A percentile compares a stretch with the other conserved stretches of the same genome.
Conservation (phyloP, 495 filamentous ascomycete species). For the Chaetomium fimeti region DNA sequence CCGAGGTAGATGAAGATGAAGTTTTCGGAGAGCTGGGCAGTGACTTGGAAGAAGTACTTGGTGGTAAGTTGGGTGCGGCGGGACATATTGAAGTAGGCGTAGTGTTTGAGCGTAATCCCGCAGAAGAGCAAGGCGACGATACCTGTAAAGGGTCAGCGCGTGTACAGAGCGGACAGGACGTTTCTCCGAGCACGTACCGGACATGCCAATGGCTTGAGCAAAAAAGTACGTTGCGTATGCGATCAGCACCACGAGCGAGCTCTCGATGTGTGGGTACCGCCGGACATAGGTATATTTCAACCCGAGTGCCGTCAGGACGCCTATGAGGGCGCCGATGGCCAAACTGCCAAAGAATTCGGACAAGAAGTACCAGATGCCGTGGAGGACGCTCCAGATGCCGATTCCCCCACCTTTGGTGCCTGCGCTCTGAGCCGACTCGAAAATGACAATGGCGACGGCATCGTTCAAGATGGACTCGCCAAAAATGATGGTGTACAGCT, state of each 20-base stretch:
- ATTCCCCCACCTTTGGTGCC: slow-evolving; percentile 59
- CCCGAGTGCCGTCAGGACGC: slow-evolving; percentile 78
- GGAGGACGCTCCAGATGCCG: slow-evolving; percentile 73
- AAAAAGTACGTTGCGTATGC: slow-evolving; percentile 98
- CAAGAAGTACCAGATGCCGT: slow-evolving; percentile 92
- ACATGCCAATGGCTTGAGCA: slow-evolving; percentile 89
- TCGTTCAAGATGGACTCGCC: slow-evolving; percentile 98
- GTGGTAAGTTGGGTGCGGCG: slow-evolving; percentile 95
- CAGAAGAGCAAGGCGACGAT: slow-evolving; percentile 97
- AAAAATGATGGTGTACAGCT: slow-evolving; percentile 97
- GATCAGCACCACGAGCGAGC: slow-evolving; percentile 87
- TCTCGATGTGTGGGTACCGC: slow-evolving; percentile 93
- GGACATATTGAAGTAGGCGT: slow-evolving; percentile 99
- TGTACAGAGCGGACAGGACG: background rate
- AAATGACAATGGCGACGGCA: slow-evolving; percentile 96
- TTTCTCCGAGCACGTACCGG: slow-evolving; percentile 55
- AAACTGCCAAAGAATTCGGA: slow-evolving; percentile 93
- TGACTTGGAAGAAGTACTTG: slow-evolving; percentile 94
- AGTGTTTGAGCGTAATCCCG: slow-evolving; percentile 96
- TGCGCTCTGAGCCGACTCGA: slow-evolving; percentile 93
- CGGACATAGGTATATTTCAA: slow-evolving; percentile 92
- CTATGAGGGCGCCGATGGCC: slow-evolving; percentile 81
- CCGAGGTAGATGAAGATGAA: slow-evolving; percentile 99
- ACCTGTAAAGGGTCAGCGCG: slow-evolving; percentile 53
- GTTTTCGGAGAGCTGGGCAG: slow-evolving; percentile 94